Base-by-base conservation (phyloP, 2,329 filamentous ascomycete genomes). In the Escovopsis sp. region DNA sequence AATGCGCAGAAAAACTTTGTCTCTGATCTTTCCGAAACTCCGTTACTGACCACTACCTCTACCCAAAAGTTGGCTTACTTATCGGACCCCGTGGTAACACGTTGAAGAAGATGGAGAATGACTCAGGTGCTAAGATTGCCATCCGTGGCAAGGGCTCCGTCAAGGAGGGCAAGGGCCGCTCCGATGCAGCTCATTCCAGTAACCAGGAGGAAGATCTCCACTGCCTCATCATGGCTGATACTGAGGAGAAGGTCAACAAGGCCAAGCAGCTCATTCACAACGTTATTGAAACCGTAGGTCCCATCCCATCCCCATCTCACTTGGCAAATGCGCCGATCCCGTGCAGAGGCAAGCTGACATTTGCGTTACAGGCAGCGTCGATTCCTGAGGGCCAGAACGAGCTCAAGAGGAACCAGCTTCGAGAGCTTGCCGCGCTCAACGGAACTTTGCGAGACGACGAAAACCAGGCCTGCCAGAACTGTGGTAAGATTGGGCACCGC, bases 31-130 rank as follows among this genome's bases (percentile, higher is more conserved):
- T 33, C 44, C 45, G 53, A 32, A 50, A 51, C 56, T 61, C 60
- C 61, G 56, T 63, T 64, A 94, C 88, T 95, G 94, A 98, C 86
- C 85, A 79, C 70, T 83, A 88, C 83, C 77, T 83, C 68, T 72
- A 72, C 66, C 76, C 75, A 82, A 80, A 94, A 98, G 91, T 98
- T 79, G 91, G 91, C 68, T 81, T 98, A 77, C 87, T 98, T 67
- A 98, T 98, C 80, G 91, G 91, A 68, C 91, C 91, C 68, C 91
- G 91, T 89, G 91, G 91, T 68, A 98, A 98, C 65, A 98, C 91
- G 54, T 70, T 98, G 61, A 98, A 98, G 73, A 98, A 95, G 66
- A 98, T 98, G 91, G 91, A 98, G 65, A 78, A 82, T 59, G 88
- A 98, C 68, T 98, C 91, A 44, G 82, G 82, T 50, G 91, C 91